Percentiles rank a stretch among this genome's conserved stretches.
Evolutionary conservation across 345 rosid genomes (phyloP).

Genomic region (Draba incana): DNA sequence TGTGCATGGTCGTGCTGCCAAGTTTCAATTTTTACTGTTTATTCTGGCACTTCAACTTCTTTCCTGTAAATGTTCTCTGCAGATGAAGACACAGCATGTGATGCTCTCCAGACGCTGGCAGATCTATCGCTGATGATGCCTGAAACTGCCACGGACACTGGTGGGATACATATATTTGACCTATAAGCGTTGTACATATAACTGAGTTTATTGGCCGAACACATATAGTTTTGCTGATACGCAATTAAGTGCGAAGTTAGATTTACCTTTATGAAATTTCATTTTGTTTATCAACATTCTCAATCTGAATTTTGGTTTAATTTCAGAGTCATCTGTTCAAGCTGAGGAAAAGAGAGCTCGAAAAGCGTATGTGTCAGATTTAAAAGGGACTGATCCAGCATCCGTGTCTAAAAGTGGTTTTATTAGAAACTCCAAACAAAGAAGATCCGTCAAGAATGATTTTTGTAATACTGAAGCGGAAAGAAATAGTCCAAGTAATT

Average conservation of each 20-base stretch:
- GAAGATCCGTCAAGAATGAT: slow-evolving; percentile 44
- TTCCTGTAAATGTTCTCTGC: slow-evolving; percentile 29
- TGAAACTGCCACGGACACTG: slow-evolving; percentile 63
- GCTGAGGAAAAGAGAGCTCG: slow-evolving; percentile 53
- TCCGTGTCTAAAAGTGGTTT: slow-evolving; percentile 49
- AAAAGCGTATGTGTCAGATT: slow-evolving; percentile 49
- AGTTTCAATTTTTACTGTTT: slow-evolving; percentile 11
- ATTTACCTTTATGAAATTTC: slow-evolving; percentile 2
- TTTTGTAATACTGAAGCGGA: slow-evolving; percentile 49
- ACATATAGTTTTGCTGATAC: not conserved
- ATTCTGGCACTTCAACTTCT: slow-evolving; percentile 9
- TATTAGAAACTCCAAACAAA: slow-evolving; percentile 46
- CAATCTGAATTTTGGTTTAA: slow-evolving; percentile 29
- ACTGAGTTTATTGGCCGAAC: not conserved
- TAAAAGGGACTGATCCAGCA: slow-evolving; percentile 49
- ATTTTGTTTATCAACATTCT: slow-evolving; percentile 6
- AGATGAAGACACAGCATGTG: slow-evolving; percentile 69
- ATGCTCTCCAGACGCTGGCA: slow-evolving; percentile 79
- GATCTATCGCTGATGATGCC: slow-evolving; percentile 80
- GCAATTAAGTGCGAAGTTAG: not conserved
- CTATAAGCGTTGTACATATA: slow-evolving; percentile 16
- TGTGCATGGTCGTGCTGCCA: slow-evolving; percentile 15
- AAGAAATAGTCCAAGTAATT: slow-evolving; percentile 44
- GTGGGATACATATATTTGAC: slow-evolving; percentile 48
- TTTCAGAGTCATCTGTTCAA: slow-evolving; percentile 60